Base-by-base conservation (phyloP, 768 basidiomycete genomes). In the Candolleomyces eurysporus region DNA sequence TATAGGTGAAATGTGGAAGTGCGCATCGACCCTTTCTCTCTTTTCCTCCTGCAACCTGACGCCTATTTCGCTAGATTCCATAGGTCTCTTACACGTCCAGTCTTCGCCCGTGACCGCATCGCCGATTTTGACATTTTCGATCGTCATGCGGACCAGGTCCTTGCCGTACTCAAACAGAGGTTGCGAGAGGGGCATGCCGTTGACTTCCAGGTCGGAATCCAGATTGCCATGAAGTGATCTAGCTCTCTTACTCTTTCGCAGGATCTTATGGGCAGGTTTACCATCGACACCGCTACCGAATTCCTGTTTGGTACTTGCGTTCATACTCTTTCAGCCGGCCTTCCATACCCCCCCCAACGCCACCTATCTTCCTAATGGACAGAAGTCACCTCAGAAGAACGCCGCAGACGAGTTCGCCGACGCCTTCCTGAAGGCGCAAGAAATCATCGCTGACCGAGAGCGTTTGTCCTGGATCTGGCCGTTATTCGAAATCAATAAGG, bases 251-350 rank as follows among this genome's bases (percentile, higher is more conserved):
- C 17, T 14, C 26, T 32, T 55, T 19, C 26, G 14, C 60, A 84
- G 81, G 86, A 87, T 65, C 71, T 85, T 3, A 81, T 86, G 67
- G 80, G 78, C 3, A 79, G 86, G 2, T 88, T 88, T 67, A 87
- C 87, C 0, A 79, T 89, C 22, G 88, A 90, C 72, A 79, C 84
- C 2, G 86, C 86, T 2, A 83, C 85, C 0, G 85, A 87, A 59
- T 88, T 88, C 66, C 78, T 90, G 40, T 88, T 89, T 58, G 87
- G 87, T 3, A 74, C 74, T 55, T 82, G 82, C 64, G 82, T 87
- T 3, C 71, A 87, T 60, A 80, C 77, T 60, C 81, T 89, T 36
- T 70, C 76, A 4, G 78, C 79, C 2, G 76, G 76, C 14, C 72
- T 88, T 14, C 84, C 83, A 10, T 85, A 83, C 61, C 85, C 86